These are phyloP conservation scores for Colletotrichum magnum DNA, from an alignment of 2,329 filamentous ascomycete species.

Conservation along the genomic window DNA sequence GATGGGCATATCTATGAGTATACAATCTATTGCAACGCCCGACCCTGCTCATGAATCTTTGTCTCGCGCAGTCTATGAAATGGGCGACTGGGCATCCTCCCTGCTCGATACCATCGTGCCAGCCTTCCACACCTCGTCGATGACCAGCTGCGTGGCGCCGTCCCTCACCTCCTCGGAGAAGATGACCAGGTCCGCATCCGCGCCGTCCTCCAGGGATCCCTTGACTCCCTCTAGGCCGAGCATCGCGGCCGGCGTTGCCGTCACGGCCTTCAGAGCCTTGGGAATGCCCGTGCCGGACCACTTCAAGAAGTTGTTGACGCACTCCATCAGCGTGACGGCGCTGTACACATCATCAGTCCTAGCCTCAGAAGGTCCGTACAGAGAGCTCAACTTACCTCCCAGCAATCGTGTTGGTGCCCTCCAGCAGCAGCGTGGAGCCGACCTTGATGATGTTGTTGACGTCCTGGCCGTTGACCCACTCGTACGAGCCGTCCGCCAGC, in stretches of 20 bases:
- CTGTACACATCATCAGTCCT: slow-evolving; percentile 52
- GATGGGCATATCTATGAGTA: slow-evolving; percentile 19
- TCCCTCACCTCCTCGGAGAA: slow-evolving; percentile 68
- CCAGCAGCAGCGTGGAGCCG: slow-evolving; percentile 79
- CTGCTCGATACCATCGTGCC: slow-evolving; percentile 65
- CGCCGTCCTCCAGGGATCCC: slow-evolving; percentile 73
- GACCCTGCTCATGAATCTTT: neutral
- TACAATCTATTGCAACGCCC: slow-evolving; percentile 16
- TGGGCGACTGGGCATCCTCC: slow-evolving; percentile 35
- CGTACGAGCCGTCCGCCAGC: slow-evolving; percentile 85
- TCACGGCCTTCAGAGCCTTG: slow-evolving; percentile 80
- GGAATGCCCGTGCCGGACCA: slow-evolving; percentile 80
- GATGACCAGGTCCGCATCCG: slow-evolving; percentile 79
- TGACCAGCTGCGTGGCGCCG: slow-evolving; percentile 65
- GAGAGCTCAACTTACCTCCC: slow-evolving; percentile 69
- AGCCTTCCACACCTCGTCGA: slow-evolving; percentile 89
- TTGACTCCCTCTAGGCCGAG: slow-evolving; percentile 77
- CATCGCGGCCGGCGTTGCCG: slow-evolving; percentile 83
- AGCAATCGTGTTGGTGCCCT: slow-evolving; percentile 84
- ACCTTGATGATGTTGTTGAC: slow-evolving; percentile 76
- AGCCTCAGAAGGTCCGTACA: neutral
- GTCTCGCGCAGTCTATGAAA: slow-evolving; percentile 18
- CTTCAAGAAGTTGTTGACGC: slow-evolving; percentile 83
- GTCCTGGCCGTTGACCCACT: slow-evolving; percentile 82
- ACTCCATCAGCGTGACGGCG: slow-evolving; percentile 82